Conservation (phyloP, 2,329 filamentous ascomycete species). For the Aaosphaeria arxii region DNA sequence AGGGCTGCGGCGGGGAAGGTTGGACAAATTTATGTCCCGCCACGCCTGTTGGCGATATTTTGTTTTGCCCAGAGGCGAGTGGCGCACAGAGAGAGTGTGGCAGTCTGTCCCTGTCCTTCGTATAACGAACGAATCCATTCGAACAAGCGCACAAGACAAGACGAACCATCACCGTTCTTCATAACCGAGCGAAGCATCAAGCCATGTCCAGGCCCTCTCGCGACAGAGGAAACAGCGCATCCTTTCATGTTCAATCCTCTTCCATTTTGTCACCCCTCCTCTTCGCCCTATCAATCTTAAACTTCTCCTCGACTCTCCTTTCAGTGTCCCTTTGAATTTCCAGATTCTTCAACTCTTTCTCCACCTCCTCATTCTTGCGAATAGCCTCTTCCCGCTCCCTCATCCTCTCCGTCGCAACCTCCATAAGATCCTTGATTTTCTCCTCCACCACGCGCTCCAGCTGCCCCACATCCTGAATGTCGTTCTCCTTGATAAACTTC, state of each 20-base stretch:
- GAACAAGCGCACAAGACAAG: no score
- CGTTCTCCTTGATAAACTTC: constrained; percentile 38
- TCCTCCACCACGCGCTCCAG: constrained; percentile 33
- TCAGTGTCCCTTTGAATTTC: constrained; percentile 45
- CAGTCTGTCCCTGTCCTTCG: no score
- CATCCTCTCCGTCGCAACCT: constrained; percentile 37
- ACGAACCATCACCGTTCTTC: no score
- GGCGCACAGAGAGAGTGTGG: no score
- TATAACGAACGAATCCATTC: no score
- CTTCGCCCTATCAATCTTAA: constrained; percentile 37
- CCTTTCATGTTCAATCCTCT: not conserved
- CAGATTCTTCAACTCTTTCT: constrained; percentile 42
- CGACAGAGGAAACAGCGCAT: not conserved
- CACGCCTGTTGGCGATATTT: no score
- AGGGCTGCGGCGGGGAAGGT: no score
- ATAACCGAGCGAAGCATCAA: no score
- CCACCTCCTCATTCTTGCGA: constrained; percentile 41
- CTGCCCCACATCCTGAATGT: constrained; percentile 32
- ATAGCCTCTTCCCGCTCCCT: constrained; percentile 38
- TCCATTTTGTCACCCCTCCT: constrained; percentile 14
- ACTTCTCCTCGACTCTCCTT: constrained; percentile 42
- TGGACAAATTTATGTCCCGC: no score
- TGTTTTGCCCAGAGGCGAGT: no score
- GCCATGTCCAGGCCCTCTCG: not conserved
- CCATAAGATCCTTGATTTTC: constrained; percentile 32